phyloP scores from a whole-genome alignment of 768 basidiomycete genomes.

The Neoboletus magnificus region DNA sequence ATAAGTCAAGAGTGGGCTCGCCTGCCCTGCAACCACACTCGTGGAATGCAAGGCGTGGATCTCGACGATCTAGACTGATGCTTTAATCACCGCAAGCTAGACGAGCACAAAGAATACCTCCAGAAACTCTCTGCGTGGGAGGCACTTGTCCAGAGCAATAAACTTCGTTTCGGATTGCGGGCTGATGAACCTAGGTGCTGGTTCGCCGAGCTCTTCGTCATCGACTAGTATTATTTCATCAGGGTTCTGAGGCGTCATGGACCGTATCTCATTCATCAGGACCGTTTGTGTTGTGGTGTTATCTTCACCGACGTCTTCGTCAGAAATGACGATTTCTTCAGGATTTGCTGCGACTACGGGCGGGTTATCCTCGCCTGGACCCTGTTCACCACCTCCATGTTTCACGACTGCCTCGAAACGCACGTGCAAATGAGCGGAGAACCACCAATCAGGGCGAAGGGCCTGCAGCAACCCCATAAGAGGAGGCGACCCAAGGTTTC shows the following conservation, averaged over 20 bases:
- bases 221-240: slow-evolving; percentile 52
- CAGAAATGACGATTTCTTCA: slow-evolving; percentile 38
- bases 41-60: slow-evolving; percentile 35
- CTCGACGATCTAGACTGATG: slow-evolving; percentile 62
- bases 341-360: slow-evolving; percentile 23
- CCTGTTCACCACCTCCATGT: slow-evolving; percentile 34
- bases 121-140: slow-evolving; percentile 70
- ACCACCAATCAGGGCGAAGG: slow-evolving; percentile 85
- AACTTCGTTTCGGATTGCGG: slow-evolving; percentile 58
- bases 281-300: background rate
- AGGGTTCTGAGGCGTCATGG: slow-evolving; percentile 38
- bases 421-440: slow-evolving; percentile 86
- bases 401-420: slow-evolving; percentile 72
- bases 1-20: slow-evolving; percentile 20
- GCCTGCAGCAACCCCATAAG: slow-evolving; percentile 71
- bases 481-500: slow-evolving; percentile 82
- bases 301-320: slow-evolving; percentile 29
- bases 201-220: slow-evolving; percentile 43
- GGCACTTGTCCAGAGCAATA: slow-evolving; percentile 88
- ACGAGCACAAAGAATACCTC: slow-evolving; percentile 49
- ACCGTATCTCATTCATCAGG: slow-evolving; percentile 34
- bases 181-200: slow-evolving; percentile 28
- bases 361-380: background rate
- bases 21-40: slow-evolving; percentile 4
- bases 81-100: background rate